A percentile compares a stretch with the other conserved stretches of the same genome.
Conservation (phyloP, 1,139 yeast species). For the Zhuliangozyma blackwelliae region DNA sequence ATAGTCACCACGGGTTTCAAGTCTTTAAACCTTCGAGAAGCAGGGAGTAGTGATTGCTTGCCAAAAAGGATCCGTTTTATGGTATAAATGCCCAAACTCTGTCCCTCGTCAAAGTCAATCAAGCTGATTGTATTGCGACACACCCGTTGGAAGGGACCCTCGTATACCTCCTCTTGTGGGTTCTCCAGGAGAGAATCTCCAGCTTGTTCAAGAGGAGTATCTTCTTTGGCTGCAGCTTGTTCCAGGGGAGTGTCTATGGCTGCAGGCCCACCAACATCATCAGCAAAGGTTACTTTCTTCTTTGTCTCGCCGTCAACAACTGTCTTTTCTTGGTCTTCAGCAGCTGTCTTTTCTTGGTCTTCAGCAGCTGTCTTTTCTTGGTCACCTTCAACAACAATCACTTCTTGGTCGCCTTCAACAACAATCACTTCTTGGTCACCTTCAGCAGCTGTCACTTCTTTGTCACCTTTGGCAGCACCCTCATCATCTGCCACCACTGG, state of each 20-base stretch:
- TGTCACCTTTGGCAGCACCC: too few relatives aligned
- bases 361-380: background rate
- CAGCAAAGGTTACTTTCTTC: constrained; percentile 30
- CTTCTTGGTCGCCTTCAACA: background rate
- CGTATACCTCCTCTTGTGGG: constrained; percentile 29
- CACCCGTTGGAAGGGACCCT: constrained; percentile 64
- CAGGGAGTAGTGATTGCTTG: constrained; percentile 48
- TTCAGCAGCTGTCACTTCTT: too few relatives aligned
- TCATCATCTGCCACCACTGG: too few relatives aligned
- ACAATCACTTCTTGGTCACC: too few relatives aligned
- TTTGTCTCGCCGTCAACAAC: constrained; percentile 6
- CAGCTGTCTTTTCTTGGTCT: background rate
- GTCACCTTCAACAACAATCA: background rate
- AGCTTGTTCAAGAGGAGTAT: constrained; percentile 1
- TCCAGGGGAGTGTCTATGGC: background rate
- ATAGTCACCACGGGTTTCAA: constrained; percentile 52
- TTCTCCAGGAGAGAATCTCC: constrained; percentile 1
- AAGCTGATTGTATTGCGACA: constrained; percentile 47
- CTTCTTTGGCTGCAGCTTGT: constrained; percentile 2
- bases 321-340: background rate
- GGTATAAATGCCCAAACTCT: constrained; percentile 16
- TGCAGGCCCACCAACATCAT: constrained; percentile 13
- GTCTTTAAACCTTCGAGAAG: constrained; percentile 49
- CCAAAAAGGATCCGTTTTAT: constrained; percentile 57
- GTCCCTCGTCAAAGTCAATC: constrained; percentile 40